Evolutionary conservation across 139 green algal genomes (phyloP), one percentile per base, ranked within the genome.

Genomic region (Micractinium conductrix): DNA sequence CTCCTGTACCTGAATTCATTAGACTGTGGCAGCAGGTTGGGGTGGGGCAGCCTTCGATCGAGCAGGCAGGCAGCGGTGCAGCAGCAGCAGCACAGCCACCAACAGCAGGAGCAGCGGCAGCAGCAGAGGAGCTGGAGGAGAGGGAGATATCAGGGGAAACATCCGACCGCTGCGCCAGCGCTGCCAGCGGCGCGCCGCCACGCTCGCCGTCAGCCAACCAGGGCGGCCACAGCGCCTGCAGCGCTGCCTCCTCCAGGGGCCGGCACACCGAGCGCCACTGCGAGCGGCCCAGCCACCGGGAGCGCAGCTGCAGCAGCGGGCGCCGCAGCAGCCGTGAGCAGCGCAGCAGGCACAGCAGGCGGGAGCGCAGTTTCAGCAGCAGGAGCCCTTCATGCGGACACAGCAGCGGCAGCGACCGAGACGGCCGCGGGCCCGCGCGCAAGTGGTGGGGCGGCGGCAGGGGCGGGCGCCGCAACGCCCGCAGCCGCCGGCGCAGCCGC

Each of bases 1-100:
- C 75, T 7, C 10, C 71, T 33, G 75, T 81, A 26, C 75, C 75
- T 21, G 75, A 50, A 0, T 81, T 81, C 75, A 81, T 81, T n/a
- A 53, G 67, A 38, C 55, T 81, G 1, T 81, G 75, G 75, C 0
- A 43, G 55, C 33, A 62, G 53, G 33, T 33, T 33, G 12, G 53
- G 38, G 55, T 3, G 35, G 10, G 2, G 28, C 5, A 79, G 72
- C 9, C 42, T 16, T 24, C 9, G 22, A 4, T 26, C 35, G 44
- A 7, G 28, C 43, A 40, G 1, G 43, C 43, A 28, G 42, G 9
- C 16, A 10, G 38, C 10, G 9, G 4, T 21, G 70, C 70, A 58
- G 71, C 40, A 6, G 42, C 71, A 60, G 26, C 43, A 9, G 21
- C 69, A n/a, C 1, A 35, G 35, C 55, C 16, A n/a, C 5, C 10